These are phyloP conservation scores for Xerocomus amazonicus DNA, from an alignment of 1,284 basidiomycete genomes.

Conservation along the genomic window DNA sequence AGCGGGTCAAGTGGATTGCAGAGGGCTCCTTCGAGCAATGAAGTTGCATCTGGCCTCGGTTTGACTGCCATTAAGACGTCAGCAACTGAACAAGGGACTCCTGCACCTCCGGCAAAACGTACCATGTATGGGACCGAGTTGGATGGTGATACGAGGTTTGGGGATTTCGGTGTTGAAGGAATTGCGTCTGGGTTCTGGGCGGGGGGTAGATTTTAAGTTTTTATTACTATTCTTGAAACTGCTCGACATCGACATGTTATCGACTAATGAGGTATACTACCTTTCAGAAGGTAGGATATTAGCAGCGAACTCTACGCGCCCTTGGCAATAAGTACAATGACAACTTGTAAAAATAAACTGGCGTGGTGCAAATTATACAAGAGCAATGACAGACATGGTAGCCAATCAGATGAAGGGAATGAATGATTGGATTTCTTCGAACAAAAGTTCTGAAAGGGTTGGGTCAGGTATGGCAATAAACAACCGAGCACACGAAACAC, in stretches of 20 bases:
- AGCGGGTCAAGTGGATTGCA: constrained; percentile 27
- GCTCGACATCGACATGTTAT: constrained; percentile 9
- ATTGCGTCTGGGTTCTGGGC: constrained; percentile 68
- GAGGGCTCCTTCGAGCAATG: constrained; percentile 35
- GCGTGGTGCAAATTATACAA: not conserved
- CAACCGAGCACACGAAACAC: constrained; percentile 29
- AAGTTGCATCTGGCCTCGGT: constrained; percentile 38
- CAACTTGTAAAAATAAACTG: too few relatives aligned
- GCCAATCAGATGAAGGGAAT: constrained; percentile 46
- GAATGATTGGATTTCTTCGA: constrained; percentile 68
- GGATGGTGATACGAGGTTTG: constrained; percentile 70
- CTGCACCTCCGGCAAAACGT: constrained; percentile 43
- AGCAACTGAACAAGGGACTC: constrained; percentile 28
- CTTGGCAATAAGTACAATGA: not conserved
- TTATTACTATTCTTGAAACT: constrained; percentile 8
- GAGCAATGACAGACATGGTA: too few relatives aligned
- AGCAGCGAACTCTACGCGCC: constrained; percentile 4
- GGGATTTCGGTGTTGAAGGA: constrained; percentile 75
- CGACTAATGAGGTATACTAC: constrained; percentile 9
- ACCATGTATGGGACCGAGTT: constrained; percentile 82
- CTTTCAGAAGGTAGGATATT: constrained; percentile 20
- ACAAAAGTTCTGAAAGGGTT: constrained; percentile 45
- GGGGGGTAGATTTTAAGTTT: constrained; percentile 38
- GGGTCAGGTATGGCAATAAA: constrained; percentile 17
- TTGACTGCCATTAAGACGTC: constrained; percentile 34